phyloP scores from a whole-genome alignment of 1,139 yeast genomes.

The Lodderomyces margitis region DNA sequence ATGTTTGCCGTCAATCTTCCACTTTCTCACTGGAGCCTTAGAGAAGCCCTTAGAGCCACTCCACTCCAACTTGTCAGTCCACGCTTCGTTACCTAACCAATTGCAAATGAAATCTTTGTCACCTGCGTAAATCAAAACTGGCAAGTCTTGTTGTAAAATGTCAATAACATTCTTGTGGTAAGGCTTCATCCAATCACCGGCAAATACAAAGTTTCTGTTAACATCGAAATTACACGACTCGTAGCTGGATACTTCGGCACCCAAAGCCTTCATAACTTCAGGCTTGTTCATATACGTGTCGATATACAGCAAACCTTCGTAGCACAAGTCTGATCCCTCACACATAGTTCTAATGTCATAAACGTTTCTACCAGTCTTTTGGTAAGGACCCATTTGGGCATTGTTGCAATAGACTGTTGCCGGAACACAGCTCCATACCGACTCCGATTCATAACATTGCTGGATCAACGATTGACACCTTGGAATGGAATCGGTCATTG shows the following conservation, averaged over 20 bases:
- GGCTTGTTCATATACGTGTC: slow-evolving; percentile 37
- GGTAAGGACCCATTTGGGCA: slow-evolving; percentile 84
- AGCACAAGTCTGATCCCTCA: slow-evolving; percentile 77
- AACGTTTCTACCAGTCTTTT: slow-evolving; percentile 86
- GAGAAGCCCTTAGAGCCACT: slow-evolving; percentile 54
- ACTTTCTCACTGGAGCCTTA: slow-evolving; percentile 36
- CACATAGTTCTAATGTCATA: slow-evolving; percentile 90
- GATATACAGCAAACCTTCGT: slow-evolving; percentile 36
- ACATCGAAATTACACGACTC: slow-evolving; percentile 85
- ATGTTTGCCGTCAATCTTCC: slow-evolving; percentile 37
- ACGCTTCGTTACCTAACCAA: slow-evolving; percentile 86
- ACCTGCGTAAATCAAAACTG: slow-evolving; percentile 79
- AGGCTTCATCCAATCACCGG: slow-evolving; percentile 93
- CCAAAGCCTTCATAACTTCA: slow-evolving; percentile 66
- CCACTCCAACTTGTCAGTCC: slow-evolving; percentile 73
- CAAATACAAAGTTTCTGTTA: slow-evolving; percentile 77
- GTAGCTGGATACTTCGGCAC: slow-evolving; percentile 85
- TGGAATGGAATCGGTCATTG: slow-evolving; percentile 70
- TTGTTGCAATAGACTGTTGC: slow-evolving; percentile 90
- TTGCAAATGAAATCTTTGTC: slow-evolving; percentile 85
- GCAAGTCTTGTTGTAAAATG: slow-evolving; percentile 56
- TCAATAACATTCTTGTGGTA: slow-evolving; percentile 65
- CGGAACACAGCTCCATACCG: slow-evolving; percentile 90
- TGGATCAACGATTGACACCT: slow-evolving; percentile 80
- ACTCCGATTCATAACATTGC: slow-evolving; percentile 73